Evolutionary conservation across 2,329 filamentous ascomycete species (phyloP), one percentile per base, ranked within the genome.

Genomic region (Xylaria sp.): DNA sequence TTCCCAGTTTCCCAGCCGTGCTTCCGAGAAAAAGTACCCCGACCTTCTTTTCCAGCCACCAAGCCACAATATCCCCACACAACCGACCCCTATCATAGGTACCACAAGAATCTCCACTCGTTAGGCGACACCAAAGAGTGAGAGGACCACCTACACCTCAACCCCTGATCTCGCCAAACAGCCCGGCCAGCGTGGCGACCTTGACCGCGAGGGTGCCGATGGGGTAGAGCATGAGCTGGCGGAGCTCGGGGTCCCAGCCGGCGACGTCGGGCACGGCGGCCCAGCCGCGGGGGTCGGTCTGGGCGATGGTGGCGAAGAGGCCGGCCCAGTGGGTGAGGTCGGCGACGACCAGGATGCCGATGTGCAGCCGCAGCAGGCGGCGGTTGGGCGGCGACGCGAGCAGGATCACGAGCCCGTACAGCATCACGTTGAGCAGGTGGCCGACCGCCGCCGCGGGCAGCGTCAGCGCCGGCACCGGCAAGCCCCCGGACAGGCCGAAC

Each of bases 241-340:
- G 57, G 4, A 51, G 38, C 4, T 59, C 48, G 18, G 54, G 29
- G 16, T 39, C 48, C 59, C 59, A 64, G 16, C 18, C 38, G 19
- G 29, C 21, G 18, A 52, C 57, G 21, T 63, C 59, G 17, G 60
- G 44, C 11, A 54, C 53, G n/a, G 44, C 59, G 11, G 45, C 50
- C 62, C 62, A 63, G 17, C 63, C 61, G 8, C 56, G 61, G 13
- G 57, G 55, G 13, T 64, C 54, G 13, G 21, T 52, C 40, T 50
- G 47, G 5, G 62, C 63, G 9, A 65, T 49, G 4, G 63, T 61
- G 26, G 54, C 56, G 21, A 62, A 60, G 7, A 65, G 52, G 21
- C 48, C 59, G 9, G 41, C 48, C 63, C 62, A 66, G 42, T 65
- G 64, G n/a, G 57, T 58, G 46, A 66, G 38, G 43, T 66, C 63